Evolutionary conservation across 305 asterid species (phyloP), one percentile per base, ranked within the genome.

Genomic region (Stenogyne calaminthoides): DNA sequence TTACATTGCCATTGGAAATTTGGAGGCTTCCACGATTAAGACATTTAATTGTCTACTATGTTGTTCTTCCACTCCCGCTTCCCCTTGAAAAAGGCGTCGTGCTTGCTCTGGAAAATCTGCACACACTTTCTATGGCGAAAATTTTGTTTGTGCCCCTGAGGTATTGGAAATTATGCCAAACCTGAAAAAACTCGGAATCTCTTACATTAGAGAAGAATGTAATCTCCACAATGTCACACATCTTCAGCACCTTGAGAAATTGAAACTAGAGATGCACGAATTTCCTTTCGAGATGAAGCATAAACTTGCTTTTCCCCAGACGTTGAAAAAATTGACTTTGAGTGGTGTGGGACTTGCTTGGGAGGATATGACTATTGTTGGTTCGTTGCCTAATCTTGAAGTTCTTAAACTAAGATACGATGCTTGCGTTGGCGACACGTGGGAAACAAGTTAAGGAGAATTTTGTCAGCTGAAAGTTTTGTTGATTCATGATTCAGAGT

Each of bases 351-450:
- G 34, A 29, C 4, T 29, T 29, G 34, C 34, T 29, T 29, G 34
- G 34, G 34, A 29, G 4, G 34, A 29, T 29, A 29, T 29, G 34
- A 0, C 34, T 29, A 29, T 29, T 29, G 34, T 29, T 29, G 34
- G 34, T 29, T 29, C 34, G 34, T 29, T 29, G 34, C 34, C 34
- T 29, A 29, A 29, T 29, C 34, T 29, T 29, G 16, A 40, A 70
- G 67, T 70, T 56, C 74, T 70, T 40, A 57, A 70, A 57, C 54
- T 68, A 3, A 52, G 73, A 68, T 9, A 25, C 2, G 9, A 18
- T 1, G 39, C 52, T 4, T 52, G 63, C 22, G 22, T 34, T 19
- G 73, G 73, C 37, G 54, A 10, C 1, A 36, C 22, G 12, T 69
- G 73, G 64, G 64, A 34, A 36, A 69, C 73, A 19, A 37, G 5